Conservation (phyloP, 140 eudicot genomes). For the Anethum foeniculum region DNA sequence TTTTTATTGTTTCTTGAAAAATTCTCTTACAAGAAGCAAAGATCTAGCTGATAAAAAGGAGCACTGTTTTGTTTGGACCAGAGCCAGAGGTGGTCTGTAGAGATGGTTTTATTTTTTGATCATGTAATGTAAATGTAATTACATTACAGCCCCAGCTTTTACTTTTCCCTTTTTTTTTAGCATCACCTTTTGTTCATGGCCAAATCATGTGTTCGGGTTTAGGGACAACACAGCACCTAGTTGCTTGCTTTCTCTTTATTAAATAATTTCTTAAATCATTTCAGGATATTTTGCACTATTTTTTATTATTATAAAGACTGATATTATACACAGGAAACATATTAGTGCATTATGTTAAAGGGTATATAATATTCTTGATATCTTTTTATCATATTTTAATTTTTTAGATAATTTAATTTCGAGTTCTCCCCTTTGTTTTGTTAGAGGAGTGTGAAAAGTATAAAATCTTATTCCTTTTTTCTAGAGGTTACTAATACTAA, state of each 20-base stretch:
- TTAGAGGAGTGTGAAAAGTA: no score
- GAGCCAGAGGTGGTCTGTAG: slow-evolving; percentile 21
- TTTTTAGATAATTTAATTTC: no score
- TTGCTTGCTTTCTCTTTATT: slow-evolving; percentile 4
- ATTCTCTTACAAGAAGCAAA: slow-evolving; percentile 4
- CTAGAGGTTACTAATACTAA: no score
- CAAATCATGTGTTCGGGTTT: slow-evolving; percentile 22
- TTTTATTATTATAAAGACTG: no score
- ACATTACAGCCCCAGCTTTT: slow-evolving; percentile 15
- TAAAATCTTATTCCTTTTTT: no score
- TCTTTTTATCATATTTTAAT: no score
- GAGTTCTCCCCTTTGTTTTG: no score
- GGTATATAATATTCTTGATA: no score
- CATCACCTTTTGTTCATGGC: slow-evolving; percentile 20
- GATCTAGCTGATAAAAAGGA: slow-evolving; percentile 13
- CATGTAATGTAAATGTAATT: slow-evolving; percentile 22
- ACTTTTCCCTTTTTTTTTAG: slow-evolving; percentile 18
- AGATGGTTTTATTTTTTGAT: slow-evolving; percentile 17
- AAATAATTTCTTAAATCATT: background rate
- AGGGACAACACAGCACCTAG: slow-evolving; percentile 8
- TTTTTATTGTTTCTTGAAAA: slow-evolving; percentile 28
- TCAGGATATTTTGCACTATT: no score
- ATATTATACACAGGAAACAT: no score
- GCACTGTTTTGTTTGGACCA: slow-evolving; percentile 16
- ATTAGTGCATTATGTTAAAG: no score